Evolutionary conservation across 1,139 yeast genomes (phyloP).

Genomic region (Yamadazyma buinensis): DNA sequence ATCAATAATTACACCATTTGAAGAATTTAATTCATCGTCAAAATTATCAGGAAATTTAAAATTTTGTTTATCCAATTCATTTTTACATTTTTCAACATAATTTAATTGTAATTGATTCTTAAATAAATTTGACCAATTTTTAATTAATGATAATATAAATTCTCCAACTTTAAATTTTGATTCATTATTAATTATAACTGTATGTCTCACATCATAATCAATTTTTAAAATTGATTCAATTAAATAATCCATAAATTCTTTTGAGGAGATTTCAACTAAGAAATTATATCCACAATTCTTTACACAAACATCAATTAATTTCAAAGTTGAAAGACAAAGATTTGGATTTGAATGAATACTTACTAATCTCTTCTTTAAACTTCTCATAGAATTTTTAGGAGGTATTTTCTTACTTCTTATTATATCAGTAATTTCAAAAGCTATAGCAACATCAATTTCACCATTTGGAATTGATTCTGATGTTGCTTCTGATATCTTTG

Average conservation of each 20-base stretch:
- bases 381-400: slow-evolving; percentile 81
- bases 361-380: slow-evolving; percentile 69
- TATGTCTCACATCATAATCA: slow-evolving; percentile 32
- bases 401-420: slow-evolving; percentile 82
- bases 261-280: slow-evolving; percentile 70
- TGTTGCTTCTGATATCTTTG: slow-evolving; percentile 72
- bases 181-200: slow-evolving; percentile 25
- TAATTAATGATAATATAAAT: slow-evolving; percentile 60
- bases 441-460: slow-evolving; percentile 74
- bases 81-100: slow-evolving; percentile 63
- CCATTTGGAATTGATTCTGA: slow-evolving; percentile 90
- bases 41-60: slow-evolving; percentile 63
- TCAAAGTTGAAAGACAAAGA: slow-evolving; percentile 68
- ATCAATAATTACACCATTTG: slow-evolving; percentile 57
- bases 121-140: slow-evolving; percentile 76
- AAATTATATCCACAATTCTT: slow-evolving; percentile 93
- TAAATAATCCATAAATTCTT: slow-evolving; percentile 81
- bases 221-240: slow-evolving; percentile 41
- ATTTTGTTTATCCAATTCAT: slow-evolving; percentile 58
- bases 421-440: slow-evolving; percentile 83
- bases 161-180: slow-evolving; percentile 56
- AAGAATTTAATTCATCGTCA: slow-evolving; percentile 30
- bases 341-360: slow-evolving; percentile 67
- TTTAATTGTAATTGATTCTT: slow-evolving; percentile 63
- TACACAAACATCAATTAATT: slow-evolving; percentile 78